Evolutionary conservation across 2,329 filamentous ascomycete species (phyloP).

Genomic region (Aspergillus puulaauensis): DNA sequence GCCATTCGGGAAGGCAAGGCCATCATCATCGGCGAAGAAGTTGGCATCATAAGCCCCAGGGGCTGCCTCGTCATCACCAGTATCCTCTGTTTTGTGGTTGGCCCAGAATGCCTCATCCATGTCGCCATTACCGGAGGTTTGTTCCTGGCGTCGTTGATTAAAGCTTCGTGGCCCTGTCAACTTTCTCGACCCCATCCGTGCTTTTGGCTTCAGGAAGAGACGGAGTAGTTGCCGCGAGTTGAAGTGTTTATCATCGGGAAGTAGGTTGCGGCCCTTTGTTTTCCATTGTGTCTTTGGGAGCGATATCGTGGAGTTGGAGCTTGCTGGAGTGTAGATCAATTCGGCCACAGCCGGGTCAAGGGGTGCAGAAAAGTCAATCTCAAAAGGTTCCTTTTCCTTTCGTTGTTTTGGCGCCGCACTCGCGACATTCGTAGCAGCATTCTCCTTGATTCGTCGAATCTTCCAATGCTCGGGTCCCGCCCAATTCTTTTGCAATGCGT

Average conservation of each 20-base stretch:
- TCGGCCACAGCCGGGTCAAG: constrained; percentile 71
- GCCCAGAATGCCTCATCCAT: constrained; percentile 98
- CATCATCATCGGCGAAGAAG: constrained; percentile 81
- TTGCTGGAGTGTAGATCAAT: constrained; percentile 75
- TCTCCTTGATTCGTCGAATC: constrained; percentile 85
- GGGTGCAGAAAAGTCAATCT: constrained; percentile 82
- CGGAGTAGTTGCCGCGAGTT: constrained; percentile 87
- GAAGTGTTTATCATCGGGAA: constrained; percentile 98
- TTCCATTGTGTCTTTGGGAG: constrained; percentile 94
- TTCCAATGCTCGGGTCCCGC: constrained; percentile 98
- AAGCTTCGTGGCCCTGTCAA: constrained; percentile 48
- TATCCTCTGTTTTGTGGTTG: constrained; percentile 55
- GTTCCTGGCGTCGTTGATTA: constrained; percentile 42
- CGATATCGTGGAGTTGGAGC: constrained; percentile 76
- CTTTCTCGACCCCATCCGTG: constrained; percentile 70
- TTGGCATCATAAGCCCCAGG: constrained; percentile 90
- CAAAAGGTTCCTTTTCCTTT: constrained; percentile 95
- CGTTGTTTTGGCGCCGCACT: constrained; percentile 57
- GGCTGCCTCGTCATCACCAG: constrained; percentile 55
- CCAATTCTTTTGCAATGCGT: constrained; percentile 96
- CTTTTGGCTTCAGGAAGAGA: constrained; percentile 93
- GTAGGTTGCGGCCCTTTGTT: constrained; percentile 85
- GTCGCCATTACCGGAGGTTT: constrained; percentile 66
- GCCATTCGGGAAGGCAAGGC: constrained; percentile 47
- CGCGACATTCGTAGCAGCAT: constrained; percentile 55